These are phyloP conservation scores for Phytophthora aleatoria DNA, from an alignment of 352 stramenopile genomes.

Conservation along the genomic window DNA sequence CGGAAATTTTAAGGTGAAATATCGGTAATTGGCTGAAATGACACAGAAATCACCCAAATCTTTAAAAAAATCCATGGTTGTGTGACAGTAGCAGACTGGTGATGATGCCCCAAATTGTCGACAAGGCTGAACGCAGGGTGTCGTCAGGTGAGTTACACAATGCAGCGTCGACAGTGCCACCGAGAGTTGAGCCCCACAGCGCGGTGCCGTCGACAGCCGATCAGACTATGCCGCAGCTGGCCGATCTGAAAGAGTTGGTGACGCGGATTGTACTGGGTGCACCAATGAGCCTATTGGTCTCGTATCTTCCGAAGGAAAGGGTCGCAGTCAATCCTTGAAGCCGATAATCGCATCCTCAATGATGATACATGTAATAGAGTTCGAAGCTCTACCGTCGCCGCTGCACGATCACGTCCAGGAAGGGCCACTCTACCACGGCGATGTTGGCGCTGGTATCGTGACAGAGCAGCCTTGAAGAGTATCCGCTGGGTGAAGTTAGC, in stretches of 20 bases:
- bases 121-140: background rate
- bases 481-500: background rate
- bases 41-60: background rate
- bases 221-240: background rate
- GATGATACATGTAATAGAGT: too few relatives aligned
- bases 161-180: background rate
- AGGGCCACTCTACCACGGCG: slow-evolving; percentile 49
- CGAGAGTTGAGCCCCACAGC: too few relatives aligned
- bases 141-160: background rate
- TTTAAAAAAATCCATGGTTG: slow-evolving; percentile 22
- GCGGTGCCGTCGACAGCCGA: background rate
- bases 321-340: background rate
- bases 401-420: slow-evolving; percentile 35
- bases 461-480: slow-evolving; percentile 36
- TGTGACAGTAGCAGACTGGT: slow-evolving; percentile 9
- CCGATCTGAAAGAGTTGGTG: slow-evolving; percentile 1
- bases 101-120: background rate
- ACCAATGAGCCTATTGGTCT: slow-evolving; percentile 11
- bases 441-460: slow-evolving; percentile 51
- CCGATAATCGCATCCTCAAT: too few relatives aligned
- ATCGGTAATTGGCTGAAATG: slow-evolving; percentile 16
- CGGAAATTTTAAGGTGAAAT: slow-evolving; percentile 2
- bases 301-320: slow-evolving; percentile 9
- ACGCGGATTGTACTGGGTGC: slow-evolving; percentile 2
- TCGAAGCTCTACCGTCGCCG: background rate